These are phyloP conservation scores for Phytophthora litchii DNA, from an alignment of 352 stramenopile species.

Conservation along the genomic window DNA sequence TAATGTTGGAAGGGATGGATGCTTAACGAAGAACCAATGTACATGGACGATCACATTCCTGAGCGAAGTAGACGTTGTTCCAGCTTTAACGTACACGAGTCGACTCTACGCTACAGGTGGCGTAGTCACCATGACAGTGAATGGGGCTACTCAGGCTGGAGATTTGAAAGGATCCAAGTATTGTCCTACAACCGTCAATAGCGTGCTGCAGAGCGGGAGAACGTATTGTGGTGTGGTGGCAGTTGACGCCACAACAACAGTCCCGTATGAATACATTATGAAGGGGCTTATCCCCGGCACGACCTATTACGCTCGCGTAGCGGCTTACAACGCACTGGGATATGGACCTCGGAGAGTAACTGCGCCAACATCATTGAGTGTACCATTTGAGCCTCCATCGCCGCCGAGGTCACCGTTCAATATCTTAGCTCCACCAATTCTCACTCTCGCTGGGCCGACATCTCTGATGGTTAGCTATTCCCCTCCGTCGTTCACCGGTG, in stretches of 20 bases:
- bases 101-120: slow-evolving; percentile 50
- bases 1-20: slow-evolving; percentile 55
- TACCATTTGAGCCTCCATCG: slow-evolving; percentile 70
- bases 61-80: slow-evolving; percentile 64
- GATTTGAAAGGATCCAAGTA: slow-evolving; percentile 51
- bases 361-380: slow-evolving; percentile 56
- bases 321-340: slow-evolving; percentile 68
- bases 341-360: slow-evolving; percentile 64
- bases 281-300: slow-evolving; percentile 55
- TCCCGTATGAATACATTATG: slow-evolving; percentile 64
- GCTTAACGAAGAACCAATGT: slow-evolving; percentile 59
- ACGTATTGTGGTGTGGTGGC: slow-evolving; percentile 39
- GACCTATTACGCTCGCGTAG: slow-evolving; percentile 77
- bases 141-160: slow-evolving; percentile 33
- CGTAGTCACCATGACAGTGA: slow-evolving; percentile 43
- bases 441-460: slow-evolving; percentile 72
- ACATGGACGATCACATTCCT: slow-evolving; percentile 84
- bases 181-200: slow-evolving; percentile 47
- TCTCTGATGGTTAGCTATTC: slow-evolving; percentile 83
- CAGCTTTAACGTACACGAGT: slow-evolving; percentile 55
- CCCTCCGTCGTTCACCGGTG: slow-evolving; percentile 86
- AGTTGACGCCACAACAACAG: slow-evolving; percentile 21
- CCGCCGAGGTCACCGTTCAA: slow-evolving; percentile 71
- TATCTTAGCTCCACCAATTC: slow-evolving; percentile 48
- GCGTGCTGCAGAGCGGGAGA: slow-evolving; percentile 33